Evolutionary conservation across 208 protist species (phyloP).

Genomic region (Naegleria lovaniensis): DNA sequence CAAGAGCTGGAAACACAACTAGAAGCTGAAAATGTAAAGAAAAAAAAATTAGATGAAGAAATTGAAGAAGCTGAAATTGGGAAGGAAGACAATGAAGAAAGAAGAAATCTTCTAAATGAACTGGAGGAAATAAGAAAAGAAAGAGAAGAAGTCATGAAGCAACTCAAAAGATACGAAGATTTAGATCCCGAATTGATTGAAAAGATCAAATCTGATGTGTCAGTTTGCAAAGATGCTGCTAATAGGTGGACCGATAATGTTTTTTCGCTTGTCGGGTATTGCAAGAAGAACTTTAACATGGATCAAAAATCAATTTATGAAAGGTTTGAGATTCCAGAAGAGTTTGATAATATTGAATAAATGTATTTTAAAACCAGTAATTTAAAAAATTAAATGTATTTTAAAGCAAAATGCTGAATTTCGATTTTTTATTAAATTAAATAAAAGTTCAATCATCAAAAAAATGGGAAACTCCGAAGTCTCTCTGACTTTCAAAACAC

Average conservation of each 20-base stretch:
- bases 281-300: background rate
- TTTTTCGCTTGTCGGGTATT: background rate
- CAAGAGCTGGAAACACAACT: background rate
- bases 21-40: background rate
- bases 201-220: background rate
- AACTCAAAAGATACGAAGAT: background rate
- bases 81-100: background rate
- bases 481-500: background rate
- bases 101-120: background rate
- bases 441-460: no score
- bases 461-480: background rate
- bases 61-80: background rate
- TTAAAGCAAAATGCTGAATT: no score
- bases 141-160: background rate
- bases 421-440: background rate
- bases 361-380: no score
- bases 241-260: background rate
- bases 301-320: background rate
- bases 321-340: background rate
- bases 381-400: background rate
- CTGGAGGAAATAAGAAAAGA: background rate
- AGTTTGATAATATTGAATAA: background rate
- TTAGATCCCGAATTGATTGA: background rate
- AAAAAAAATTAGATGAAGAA: conserved; percentile 18
- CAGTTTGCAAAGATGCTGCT: background rate